Base-by-base conservation (phyloP, 768 basidiomycete genomes). In the Trametes coccinea region DNA sequence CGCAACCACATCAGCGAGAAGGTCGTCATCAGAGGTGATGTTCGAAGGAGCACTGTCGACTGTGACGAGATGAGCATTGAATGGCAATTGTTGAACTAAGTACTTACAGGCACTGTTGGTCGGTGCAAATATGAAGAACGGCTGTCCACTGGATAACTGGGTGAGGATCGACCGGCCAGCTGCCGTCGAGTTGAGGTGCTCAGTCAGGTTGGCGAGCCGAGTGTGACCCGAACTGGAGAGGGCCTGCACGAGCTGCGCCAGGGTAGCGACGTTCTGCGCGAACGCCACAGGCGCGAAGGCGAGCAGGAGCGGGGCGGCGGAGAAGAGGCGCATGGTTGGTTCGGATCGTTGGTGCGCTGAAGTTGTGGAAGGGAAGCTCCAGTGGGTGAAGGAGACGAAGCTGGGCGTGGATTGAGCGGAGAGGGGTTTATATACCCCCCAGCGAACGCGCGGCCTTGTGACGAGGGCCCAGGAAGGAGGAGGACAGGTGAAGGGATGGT, bases 91-190 rank as follows among this genome's bases (percentile, higher is more conserved):
- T 7, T 16, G 33, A 17, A 17, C 34, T 5, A 37, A 39, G 40
- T 2, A 76, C 79, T 62, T 56, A 86, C 85, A 78, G 4, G 89
- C 87, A 2, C 68, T 66, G 65, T 89, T 78, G 53, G 71, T 78
- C 3, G 87, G 86, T 0, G 82, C 84, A 67, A 89, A 88, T 13
- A 89, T 62, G 0, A 84, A 82, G 60, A 73, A 77, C 41, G 79
- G 60, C 11, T 46, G 74, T 4, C 80, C 82, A 31, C 70, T 71
- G 2, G 78, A 69, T n/a, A 85, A 72, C 56, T 76, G 63, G 5
- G 67, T 48, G 37, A 87, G 72, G n/a, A 87, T 69, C 16, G 68
- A 63, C 58, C 76, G 71, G 5, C 84, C 88, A 6, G 61, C 68
- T 13, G 71, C 53, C 14, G 80, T 82, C 31, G 72, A 65, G 51